Conservation (phyloP, 441 rosid species). For the Hura crepitans region DNA sequence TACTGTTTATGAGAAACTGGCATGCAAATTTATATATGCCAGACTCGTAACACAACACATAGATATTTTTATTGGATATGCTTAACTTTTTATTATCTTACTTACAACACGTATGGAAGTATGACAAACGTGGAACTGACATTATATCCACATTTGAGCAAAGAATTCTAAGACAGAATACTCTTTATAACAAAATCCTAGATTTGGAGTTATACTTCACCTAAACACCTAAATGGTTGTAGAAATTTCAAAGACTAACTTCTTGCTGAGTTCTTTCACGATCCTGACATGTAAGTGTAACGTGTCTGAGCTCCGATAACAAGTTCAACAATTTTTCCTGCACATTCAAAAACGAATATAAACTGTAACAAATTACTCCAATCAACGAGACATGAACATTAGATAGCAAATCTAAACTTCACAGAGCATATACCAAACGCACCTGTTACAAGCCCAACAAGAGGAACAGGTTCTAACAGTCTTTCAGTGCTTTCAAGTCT, state of each 20-base stretch:
- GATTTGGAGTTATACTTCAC: conserved; percentile 1
- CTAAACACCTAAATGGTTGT: background rate
- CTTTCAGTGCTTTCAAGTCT: conserved; percentile 68
- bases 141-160: background rate
- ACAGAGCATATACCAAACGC: conserved; percentile 8
- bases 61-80: background rate
- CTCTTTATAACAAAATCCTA: background rate
- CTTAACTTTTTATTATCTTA: background rate
- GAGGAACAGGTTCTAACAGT: conserved; percentile 61
- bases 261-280: conserved; percentile 37
- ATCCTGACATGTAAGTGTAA: conserved; percentile 87
- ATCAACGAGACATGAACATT: background rate
- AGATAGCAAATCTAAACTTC: background rate
- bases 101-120: background rate
- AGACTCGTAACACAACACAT: background rate
- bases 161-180: background rate
- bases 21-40: background rate
- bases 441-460: conserved; percentile 78
- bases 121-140: background rate
- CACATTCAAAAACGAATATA: conserved; percentile 12
- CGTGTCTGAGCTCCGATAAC: conserved; percentile 77
- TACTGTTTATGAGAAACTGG: no score
- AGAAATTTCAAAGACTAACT: conserved; percentile 5
- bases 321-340: conserved; percentile 84
- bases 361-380: background rate